Conservation (phyloP, 2,329 filamentous ascomycete genomes). For the Pyrenophora teres region DNA sequence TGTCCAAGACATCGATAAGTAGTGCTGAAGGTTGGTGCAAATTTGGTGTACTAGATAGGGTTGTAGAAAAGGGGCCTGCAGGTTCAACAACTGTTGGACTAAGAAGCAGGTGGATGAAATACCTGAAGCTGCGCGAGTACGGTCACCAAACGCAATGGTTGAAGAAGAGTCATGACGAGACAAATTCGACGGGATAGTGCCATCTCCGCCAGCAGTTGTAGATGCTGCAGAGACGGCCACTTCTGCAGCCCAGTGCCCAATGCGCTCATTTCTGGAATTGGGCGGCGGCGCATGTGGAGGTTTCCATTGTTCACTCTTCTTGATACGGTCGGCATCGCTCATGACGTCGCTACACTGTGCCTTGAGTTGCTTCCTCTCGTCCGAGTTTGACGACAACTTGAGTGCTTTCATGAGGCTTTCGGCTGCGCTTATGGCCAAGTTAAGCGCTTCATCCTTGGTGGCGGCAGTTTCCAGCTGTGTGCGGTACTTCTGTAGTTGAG, state of each 20-base stretch:
- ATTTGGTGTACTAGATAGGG: not conserved
- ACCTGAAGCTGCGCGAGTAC: constrained; percentile 18
- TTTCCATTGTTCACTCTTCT: constrained; percentile 49
- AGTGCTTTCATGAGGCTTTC: constrained; percentile 83
- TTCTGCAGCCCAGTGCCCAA: constrained; percentile 30
- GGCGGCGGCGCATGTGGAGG: constrained; percentile 15
- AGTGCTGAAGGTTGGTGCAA: not conserved
- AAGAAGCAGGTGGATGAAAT: constrained; percentile 19
- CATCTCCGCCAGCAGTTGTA: constrained; percentile 1
- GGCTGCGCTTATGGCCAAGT: constrained; percentile 74
- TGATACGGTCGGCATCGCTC: constrained; percentile 75
- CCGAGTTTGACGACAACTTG: constrained; percentile 61
- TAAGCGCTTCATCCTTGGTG: constrained; percentile 68
- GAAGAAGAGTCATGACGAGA: constrained; percentile 13
- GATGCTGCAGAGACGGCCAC: constrained; percentile 18
- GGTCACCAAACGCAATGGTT: constrained; percentile 6
- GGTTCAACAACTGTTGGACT: not conserved
- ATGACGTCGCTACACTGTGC: constrained; percentile 73
- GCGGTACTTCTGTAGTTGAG: constrained; percentile 29
- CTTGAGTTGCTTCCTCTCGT: constrained; percentile 69
- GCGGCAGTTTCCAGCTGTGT: constrained; percentile 55
- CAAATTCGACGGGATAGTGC: constrained; percentile 9
- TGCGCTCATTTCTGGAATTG: constrained; percentile 17
- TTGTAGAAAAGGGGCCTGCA: not conserved
- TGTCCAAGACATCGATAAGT: constrained; percentile 15